Evolutionary conservation across 2,329 filamentous ascomycete species (phyloP).

Genomic region (Myriangium duriaei): DNA sequence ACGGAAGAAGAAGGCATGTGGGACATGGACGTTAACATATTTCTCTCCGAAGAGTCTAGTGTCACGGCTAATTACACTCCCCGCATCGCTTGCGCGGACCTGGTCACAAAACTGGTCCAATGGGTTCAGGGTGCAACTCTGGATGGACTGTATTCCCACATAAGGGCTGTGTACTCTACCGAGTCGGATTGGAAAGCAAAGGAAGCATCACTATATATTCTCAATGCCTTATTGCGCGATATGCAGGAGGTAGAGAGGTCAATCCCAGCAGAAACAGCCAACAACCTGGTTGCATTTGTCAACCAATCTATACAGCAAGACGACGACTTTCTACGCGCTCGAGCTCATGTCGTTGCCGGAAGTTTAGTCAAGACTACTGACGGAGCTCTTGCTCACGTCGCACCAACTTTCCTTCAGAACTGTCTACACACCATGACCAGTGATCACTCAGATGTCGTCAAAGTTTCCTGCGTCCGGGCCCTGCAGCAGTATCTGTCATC

Average conservation of each 20-base stretch:
- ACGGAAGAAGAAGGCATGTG: constrained; percentile 88
- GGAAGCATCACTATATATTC: constrained; percentile 72
- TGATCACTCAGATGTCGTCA: constrained; percentile 76
- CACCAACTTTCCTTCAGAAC: constrained; percentile 54
- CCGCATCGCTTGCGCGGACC: constrained; percentile 79
- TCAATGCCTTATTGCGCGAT: constrained; percentile 73
- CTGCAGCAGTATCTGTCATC: constrained; percentile 56
- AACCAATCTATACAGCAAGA: constrained; percentile 60
- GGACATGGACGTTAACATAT: constrained; percentile 94
- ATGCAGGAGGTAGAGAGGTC: constrained; percentile 64
- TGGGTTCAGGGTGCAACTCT: constrained; percentile 69
- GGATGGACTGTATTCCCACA: constrained; percentile 66
- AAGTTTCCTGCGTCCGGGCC: constrained; percentile 81
- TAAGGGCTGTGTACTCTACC: constrained; percentile 57
- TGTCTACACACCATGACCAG: constrained; percentile 62
- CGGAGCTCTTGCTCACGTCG: constrained; percentile 39
- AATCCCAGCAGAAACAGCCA: constrained; percentile 56
- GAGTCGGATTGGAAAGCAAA: constrained; percentile 49
- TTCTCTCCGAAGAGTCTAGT: constrained; percentile 86
- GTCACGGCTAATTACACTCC: constrained; percentile 94
- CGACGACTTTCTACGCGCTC: constrained; percentile 67
- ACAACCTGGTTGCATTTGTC: constrained; percentile 68
- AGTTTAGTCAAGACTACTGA: constrained; percentile 59
- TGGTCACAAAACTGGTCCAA: constrained; percentile 84
- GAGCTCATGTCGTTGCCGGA: constrained; percentile 78